These are phyloP conservation scores for Arabidopsis hybrid DNA, from an alignment of 441 rosid species.

Conservation along the genomic window DNA sequence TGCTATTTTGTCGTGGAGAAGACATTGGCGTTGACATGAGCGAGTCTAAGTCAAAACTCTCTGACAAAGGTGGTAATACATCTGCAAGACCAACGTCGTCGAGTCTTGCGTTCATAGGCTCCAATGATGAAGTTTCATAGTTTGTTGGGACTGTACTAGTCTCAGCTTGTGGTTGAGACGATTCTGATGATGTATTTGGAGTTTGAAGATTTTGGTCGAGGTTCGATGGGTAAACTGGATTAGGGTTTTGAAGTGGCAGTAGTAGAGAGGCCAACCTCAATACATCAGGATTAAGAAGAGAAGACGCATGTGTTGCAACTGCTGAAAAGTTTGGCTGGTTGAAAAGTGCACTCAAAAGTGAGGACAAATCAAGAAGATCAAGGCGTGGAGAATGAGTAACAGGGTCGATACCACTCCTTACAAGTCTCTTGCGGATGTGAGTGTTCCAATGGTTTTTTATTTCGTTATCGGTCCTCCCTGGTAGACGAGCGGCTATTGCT, in stretches of 20 bases:
- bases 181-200: slow-evolving; percentile 29
- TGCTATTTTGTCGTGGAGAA: slow-evolving; percentile 58
- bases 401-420: slow-evolving; percentile 84
- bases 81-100: slow-evolving; percentile 6
- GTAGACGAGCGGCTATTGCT: slow-evolving; percentile 90
- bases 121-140: slow-evolving; percentile 18
- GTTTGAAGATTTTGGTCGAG: slow-evolving; percentile 36
- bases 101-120: slow-evolving; percentile 12
- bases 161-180: slow-evolving; percentile 42
- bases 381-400: slow-evolving; percentile 89
- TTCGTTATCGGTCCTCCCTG: slow-evolving; percentile 93
- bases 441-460: slow-evolving; percentile 97
- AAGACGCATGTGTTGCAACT: slow-evolving; percentile 26
- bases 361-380: slow-evolving; percentile 70
- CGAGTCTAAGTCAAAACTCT: slow-evolving; percentile 57
- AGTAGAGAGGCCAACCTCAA: slow-evolving; percentile 41
- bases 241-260: slow-evolving; percentile 21
- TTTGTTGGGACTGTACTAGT: slow-evolving; percentile 23
- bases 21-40: slow-evolving; percentile 46
- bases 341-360: slow-evolving; percentile 59
- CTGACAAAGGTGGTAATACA: slow-evolving; percentile 34
- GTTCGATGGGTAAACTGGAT: neutral
- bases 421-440: slow-evolving; percentile 82
- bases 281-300: slow-evolving; percentile 40
- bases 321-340: slow-evolving; percentile 61